phyloP scores from a whole-genome alignment of 2,329 filamentous ascomycete genomes.

The Teratosphaeria nubilosa region DNA sequence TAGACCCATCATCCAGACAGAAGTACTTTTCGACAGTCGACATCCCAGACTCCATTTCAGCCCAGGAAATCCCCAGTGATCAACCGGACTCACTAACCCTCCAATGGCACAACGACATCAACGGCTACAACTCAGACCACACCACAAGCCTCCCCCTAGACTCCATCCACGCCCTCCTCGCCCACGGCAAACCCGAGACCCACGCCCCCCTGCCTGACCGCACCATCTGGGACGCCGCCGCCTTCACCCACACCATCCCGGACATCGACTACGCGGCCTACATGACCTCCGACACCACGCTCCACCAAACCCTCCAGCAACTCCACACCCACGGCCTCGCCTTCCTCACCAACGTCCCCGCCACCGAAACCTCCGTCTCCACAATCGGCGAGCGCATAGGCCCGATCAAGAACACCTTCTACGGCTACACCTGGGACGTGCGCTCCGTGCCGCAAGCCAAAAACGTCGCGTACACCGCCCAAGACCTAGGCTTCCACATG shows the following conservation, averaged over 20 bases:
- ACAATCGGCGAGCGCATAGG: conserved; percentile 64
- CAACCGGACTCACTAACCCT: conserved; percentile 29
- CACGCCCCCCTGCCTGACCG: conserved; percentile 1
- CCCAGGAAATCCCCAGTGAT: conserved; percentile 26
- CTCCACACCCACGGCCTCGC: conserved; percentile 62
- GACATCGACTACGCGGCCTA: conserved; percentile 63
- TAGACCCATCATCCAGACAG: conserved; percentile 50
- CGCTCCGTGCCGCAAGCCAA: conserved; percentile 70
- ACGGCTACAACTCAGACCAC: conserved; percentile 32
- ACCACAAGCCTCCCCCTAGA: conserved; percentile 26
- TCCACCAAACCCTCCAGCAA: conserved; percentile 52
- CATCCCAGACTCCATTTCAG: conserved; percentile 43
- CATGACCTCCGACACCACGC: conserved; percentile 48
- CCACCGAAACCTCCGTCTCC: conserved; percentile 43
- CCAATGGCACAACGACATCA: conserved; percentile 51
- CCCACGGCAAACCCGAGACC: neutral
- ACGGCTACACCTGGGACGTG: conserved; percentile 86
- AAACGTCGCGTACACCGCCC: conserved; percentile 80
- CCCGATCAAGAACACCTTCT: conserved; percentile 74
- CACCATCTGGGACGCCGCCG: conserved; percentile 36
- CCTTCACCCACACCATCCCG: conserved; percentile 39
- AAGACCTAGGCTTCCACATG: conserved; percentile 80
- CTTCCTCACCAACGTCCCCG: conserved; percentile 65
- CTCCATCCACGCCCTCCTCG: neutral
- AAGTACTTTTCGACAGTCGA: conserved; percentile 57